Evolutionary conservation across 345 rosid genomes (phyloP), one percentile per base, ranked within the genome.

Genomic region (Capsella bursapastoris): DNA sequence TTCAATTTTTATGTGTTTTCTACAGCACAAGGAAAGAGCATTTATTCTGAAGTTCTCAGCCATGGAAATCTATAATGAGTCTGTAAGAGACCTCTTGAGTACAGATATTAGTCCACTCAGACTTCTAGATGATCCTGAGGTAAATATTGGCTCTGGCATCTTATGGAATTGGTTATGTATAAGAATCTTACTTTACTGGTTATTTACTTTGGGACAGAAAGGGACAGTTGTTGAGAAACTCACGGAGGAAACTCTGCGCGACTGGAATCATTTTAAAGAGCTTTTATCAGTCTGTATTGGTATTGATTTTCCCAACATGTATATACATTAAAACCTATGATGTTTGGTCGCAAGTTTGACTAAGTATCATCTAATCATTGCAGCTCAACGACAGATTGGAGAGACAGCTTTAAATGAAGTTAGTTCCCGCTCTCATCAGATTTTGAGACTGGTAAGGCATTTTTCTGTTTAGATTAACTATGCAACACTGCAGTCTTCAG

Each of bases 381-480:
- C 89, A 95, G 98, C 97, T 77, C 97, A 95, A 83, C 85, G 99
- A 66, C 97, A 95, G 66, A 87, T 92, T 52, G 97, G 97, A 63
- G 99, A 89, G 83, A 95, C 99, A 74, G 84, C 90, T 82, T 81
- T 95, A 73, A 95, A 95, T 48, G 94, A 92, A 77, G 79, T 87
- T 75, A 95, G 99, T 83, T 95, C 97, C 68, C 88, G 97, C 80
- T 95, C 99, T 58, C 99, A 95, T 84, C 96, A 95, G 89, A 95
- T 90, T 71, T 71, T 95, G 81, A 90, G 88, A 83, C 63, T 95
- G 96, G 99, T 95, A 89, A 16, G 48, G 67, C 76, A 64, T 78
- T 47, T 64, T 40, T 38, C 59, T 76, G 51, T 37, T 27, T 64
- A 5, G 25, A 61, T 68, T 55, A 25, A n/a, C 13, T 6, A 53